A percentile compares a stretch with the other conserved stretches of the same genome.
Conservation (phyloP, 805 yeast genomes). For the Candida maris region DNA sequence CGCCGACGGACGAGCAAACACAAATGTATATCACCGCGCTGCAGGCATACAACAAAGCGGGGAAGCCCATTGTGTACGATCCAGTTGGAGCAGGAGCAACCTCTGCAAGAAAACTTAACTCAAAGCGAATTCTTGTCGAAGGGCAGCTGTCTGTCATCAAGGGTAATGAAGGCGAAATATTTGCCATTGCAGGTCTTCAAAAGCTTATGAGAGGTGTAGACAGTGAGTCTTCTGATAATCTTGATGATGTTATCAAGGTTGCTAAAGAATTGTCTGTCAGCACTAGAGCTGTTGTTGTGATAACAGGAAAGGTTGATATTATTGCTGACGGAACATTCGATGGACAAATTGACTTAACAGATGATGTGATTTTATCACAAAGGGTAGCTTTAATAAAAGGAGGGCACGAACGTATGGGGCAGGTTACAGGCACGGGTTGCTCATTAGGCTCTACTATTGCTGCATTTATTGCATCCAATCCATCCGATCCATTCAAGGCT, state of each 20-base stretch:
- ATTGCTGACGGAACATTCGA: constrained; percentile 42
- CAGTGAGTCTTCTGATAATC: constrained; percentile 22
- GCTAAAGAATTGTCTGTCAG: constrained; percentile 48
- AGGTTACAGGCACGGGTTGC: constrained; percentile 81
- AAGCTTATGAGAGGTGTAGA: constrained; percentile 73
- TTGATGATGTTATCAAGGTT: constrained; percentile 33
- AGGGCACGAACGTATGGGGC: constrained; percentile 60
- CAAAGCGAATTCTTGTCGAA: constrained; percentile 46
- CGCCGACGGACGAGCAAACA: constrained; percentile 47
- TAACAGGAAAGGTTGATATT: constrained; percentile 61
- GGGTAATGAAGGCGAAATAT: constrained; percentile 83
- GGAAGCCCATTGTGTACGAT: constrained; percentile 70
- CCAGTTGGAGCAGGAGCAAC: constrained; percentile 96
- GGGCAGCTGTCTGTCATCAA: constrained; percentile 69
- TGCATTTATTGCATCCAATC: constrained; percentile 47
- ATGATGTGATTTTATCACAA: constrained; percentile 20
- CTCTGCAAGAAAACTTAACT: constrained; percentile 45
- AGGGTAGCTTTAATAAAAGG: constrained; percentile 41
- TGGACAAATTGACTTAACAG: constrained; percentile 15
- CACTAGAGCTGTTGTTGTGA: constrained; percentile 58
- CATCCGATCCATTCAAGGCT: constrained; percentile 40
- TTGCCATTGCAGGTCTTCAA: constrained; percentile 49
- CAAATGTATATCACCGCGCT: constrained; percentile 49
- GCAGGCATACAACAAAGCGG: constrained; percentile 49
- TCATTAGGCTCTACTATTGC: constrained; percentile 73